Conservation (phyloP, 352 stramenopile species). For the Phytophthora chlamydospora region DNA sequence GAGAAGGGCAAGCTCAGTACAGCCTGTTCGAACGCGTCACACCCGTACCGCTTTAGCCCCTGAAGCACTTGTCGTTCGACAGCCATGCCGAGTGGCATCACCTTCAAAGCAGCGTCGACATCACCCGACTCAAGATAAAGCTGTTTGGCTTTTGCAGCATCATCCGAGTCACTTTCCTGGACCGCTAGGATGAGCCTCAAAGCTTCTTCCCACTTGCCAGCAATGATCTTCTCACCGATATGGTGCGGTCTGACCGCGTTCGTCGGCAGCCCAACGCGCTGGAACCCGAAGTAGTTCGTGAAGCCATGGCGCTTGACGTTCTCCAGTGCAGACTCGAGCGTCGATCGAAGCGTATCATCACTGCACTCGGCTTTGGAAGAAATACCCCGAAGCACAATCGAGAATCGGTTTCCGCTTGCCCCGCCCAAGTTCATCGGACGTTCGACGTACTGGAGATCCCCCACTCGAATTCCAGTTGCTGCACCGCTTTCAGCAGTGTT, state of each 20-base stretch:
- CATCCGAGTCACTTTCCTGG: slow-evolving; percentile 41
- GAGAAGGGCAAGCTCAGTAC: slow-evolving; percentile 59
- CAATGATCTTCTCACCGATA: slow-evolving; percentile 73
- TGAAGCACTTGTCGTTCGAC: slow-evolving; percentile 69
- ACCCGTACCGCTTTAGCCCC: slow-evolving; percentile 67
- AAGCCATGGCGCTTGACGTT: slow-evolving; percentile 52
- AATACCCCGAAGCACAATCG: slow-evolving; percentile 55
- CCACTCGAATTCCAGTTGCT: slow-evolving; percentile 39
- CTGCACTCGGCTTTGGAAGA: slow-evolving; percentile 14
- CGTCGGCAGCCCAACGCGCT: slow-evolving; percentile 64
- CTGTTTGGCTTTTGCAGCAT: slow-evolving; percentile 46
- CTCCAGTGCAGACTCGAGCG: slow-evolving; percentile 33
- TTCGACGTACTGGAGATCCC: slow-evolving; percentile 57
- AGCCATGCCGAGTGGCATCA: slow-evolving; percentile 49
- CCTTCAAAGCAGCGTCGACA: slow-evolving; percentile 62
- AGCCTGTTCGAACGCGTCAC: slow-evolving; percentile 57
- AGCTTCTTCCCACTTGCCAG: slow-evolving; percentile 61
- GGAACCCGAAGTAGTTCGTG: slow-evolving; percentile 86
- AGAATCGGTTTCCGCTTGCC: slow-evolving; percentile 71
- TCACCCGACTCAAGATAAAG: slow-evolving; percentile 52
- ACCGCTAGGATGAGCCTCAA: slow-evolving; percentile 54
- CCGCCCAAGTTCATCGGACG: slow-evolving; percentile 59
- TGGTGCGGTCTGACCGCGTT: slow-evolving; percentile 63
- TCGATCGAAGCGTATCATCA: slow-evolving; percentile 14
- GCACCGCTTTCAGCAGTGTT: slow-evolving; percentile 30